Evolutionary conservation across 495 filamentous ascomycete genomes (phyloP).

Genomic region (Podospora bellae-mahoneyi): DNA sequence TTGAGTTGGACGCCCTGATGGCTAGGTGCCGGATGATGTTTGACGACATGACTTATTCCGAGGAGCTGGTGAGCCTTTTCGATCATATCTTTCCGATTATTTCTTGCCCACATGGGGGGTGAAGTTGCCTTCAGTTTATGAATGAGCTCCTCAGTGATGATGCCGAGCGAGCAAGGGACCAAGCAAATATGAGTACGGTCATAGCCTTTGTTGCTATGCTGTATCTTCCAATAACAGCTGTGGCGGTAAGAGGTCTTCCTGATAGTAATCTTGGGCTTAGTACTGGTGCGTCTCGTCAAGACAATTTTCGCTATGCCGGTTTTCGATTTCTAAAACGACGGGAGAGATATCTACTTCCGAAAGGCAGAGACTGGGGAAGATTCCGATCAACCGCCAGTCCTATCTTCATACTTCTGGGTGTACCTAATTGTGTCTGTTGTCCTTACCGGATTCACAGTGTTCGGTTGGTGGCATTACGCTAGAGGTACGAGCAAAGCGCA

Average conservation of each 20-base stretch:
- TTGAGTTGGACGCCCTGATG: constrained; percentile 18
- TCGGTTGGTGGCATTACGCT: background rate
- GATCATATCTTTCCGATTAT: too few species aligned
- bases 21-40: constrained; percentile 7
- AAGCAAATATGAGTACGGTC: constrained; percentile 5
- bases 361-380: background rate
- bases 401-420: background rate
- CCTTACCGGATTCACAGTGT: background rate
- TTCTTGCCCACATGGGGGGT: background rate
- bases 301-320: constrained; percentile 18
- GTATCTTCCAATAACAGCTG: constrained; percentile 20
- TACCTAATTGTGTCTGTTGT: background rate
- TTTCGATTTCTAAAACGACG: constrained; percentile 16
- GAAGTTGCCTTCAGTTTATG: constrained; percentile 14
- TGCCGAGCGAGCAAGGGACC: background rate
- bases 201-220: constrained; percentile 22
- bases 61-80: constrained; percentile 14
- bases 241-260: constrained; percentile 14
- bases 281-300: background rate
- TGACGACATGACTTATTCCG: constrained; percentile 10
- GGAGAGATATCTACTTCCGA: constrained; percentile 1
- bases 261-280: background rate
- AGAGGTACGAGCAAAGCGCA: background rate
- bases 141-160: constrained; percentile 1
- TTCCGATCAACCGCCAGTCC: background rate